Percentiles rank a stretch among this genome's conserved stretches.
Evolutionary conservation across 345 rosid species (phyloP).

Genomic region (Eucalyptus virginea): DNA sequence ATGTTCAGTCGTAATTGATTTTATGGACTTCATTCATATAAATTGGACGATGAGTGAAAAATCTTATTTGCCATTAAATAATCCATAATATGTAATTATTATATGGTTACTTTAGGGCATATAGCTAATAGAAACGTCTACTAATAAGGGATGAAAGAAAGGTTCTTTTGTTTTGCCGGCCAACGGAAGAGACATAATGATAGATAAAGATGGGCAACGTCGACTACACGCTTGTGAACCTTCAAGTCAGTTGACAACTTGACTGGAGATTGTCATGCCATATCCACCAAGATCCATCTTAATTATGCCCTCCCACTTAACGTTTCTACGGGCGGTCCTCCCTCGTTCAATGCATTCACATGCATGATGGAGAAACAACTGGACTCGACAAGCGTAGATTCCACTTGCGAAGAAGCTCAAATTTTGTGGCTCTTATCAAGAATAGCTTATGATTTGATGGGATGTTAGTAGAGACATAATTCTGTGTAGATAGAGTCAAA

Average conservation of each 20-base stretch:
- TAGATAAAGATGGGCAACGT: not conserved
- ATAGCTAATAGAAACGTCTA: not conserved
- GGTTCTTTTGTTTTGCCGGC: not conserved
- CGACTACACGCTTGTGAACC: not conserved
- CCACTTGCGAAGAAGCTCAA: not conserved
- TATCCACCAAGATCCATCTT: not conserved
- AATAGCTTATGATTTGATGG: not conserved
- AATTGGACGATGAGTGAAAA: no score
- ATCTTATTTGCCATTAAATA: no score
- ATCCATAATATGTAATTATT: no score
- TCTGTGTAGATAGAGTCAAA: not conserved
- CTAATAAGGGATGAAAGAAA: not conserved
- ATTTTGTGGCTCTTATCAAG: not conserved
- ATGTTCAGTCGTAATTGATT: no score
- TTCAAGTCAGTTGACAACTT: not conserved
- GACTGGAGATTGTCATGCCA: not conserved
- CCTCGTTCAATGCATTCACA: not conserved
- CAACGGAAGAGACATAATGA: not conserved
- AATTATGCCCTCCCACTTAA: not conserved
- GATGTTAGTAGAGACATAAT: not conserved
- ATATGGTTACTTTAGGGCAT: no score
- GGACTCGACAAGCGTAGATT: not conserved
- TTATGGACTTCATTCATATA: no score
- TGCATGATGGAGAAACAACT: not conserved
- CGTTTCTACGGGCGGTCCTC: not conserved